Percentiles rank a stretch among this genome's conserved stretches.
phyloP scores from a whole-genome alignment of 345 rosid species.

The Angophora floribunda region DNA sequence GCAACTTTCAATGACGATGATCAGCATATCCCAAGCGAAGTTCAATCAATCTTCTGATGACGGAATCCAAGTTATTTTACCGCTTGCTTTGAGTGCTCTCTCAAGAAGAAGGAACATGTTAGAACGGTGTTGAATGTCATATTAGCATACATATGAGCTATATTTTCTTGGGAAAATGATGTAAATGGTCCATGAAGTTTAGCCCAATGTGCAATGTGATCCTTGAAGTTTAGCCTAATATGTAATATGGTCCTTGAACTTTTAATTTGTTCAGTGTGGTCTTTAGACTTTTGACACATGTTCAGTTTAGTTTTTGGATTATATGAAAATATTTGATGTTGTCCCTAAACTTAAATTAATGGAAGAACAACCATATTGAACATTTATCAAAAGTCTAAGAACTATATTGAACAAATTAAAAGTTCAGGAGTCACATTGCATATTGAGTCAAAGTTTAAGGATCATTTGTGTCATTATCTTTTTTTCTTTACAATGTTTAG shows the following conservation, averaged over 20 bases:
- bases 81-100: neutral
- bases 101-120: neutral
- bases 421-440: too few species aligned
- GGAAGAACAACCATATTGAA: neutral
- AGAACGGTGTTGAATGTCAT: neutral
- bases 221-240: fast-evolving
- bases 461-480: too few species aligned
- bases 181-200: neutral
- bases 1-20: neutral
- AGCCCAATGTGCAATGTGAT: neutral
- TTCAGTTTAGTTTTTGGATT: neutral
- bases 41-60: slow-evolving; percentile 25
- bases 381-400: too few species aligned
- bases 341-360: neutral
- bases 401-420: too few species aligned
- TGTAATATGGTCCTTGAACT: fast-evolving
- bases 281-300: neutral
- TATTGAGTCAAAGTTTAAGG: too few species aligned
- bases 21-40: slow-evolving; percentile 28
- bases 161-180: neutral
- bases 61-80: neutral
- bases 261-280: too few species aligned
- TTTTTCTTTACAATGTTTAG: too few species aligned
- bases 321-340: too few species aligned
- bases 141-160: neutral